A percentile compares a stretch with the other conserved stretches of the same genome.
phyloP scores from a whole-genome alignment of 1,284 basidiomycete species.

The Naganishia liquefaciens region DNA sequence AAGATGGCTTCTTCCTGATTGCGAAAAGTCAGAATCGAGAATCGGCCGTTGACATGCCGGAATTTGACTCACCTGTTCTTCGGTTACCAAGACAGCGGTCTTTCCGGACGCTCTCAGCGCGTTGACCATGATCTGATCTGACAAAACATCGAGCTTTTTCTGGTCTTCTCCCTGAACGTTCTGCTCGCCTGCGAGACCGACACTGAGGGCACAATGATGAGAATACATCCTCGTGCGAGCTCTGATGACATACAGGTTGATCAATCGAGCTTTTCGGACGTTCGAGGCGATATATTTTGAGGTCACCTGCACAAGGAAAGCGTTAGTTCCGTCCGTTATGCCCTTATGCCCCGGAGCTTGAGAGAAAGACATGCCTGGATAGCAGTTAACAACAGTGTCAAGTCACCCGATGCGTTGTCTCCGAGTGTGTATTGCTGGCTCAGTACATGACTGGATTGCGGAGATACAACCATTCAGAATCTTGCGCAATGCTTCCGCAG shows the following conservation, averaged over 20 bases:
- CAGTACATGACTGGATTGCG: slow-evolving; percentile 70
- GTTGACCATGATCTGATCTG: slow-evolving; percentile 99
- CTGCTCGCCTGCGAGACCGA: slow-evolving; percentile 91
- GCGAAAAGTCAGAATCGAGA: not conserved
- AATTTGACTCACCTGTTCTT: slow-evolving; percentile 64
- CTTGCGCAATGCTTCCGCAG: not conserved
- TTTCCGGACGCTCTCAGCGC: slow-evolving; percentile 89
- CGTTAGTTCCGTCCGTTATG: not conserved
- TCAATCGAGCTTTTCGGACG: slow-evolving; percentile 92
- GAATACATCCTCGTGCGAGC: not conserved
- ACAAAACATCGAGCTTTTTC: slow-evolving; percentile 97
- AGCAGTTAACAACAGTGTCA: slow-evolving; percentile 89
- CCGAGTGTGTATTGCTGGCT: slow-evolving; percentile 78
- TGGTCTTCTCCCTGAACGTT: slow-evolving; percentile 99
- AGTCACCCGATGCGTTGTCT: slow-evolving; percentile 79
- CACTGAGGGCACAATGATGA: slow-evolving; percentile 57
- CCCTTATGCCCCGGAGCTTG: not conserved
- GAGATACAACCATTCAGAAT: not conserved
- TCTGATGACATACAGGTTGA: slow-evolving; percentile 77
- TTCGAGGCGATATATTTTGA: slow-evolving; percentile 94
- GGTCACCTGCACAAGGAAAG: slow-evolving; percentile 55
- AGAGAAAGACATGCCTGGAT: slow-evolving; percentile 78
- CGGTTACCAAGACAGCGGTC: slow-evolving; percentile 93
- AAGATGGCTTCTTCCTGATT: slow-evolving; percentile 78
- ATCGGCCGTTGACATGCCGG: not conserved